A percentile compares a stretch with the other conserved stretches of the same genome.
phyloP scores from a whole-genome alignment of 345 rosid genomes.

The Rhodamnia argentea region DNA sequence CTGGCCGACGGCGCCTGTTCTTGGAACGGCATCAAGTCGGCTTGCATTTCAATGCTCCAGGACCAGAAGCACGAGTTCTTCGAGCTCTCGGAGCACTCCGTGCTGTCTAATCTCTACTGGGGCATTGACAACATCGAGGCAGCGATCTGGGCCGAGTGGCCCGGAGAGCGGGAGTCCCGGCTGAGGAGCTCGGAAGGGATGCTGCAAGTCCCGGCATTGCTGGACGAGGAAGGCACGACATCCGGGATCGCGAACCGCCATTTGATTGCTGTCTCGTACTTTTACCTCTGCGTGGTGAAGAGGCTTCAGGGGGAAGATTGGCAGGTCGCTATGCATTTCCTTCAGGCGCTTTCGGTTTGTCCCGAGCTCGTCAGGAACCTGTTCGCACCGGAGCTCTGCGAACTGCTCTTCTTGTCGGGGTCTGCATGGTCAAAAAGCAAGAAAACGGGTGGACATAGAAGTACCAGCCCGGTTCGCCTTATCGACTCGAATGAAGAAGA shows the following conservation, averaged over 20 bases:
- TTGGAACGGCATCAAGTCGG: slow-evolving; percentile 30
- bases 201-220: slow-evolving; percentile 90
- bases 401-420: slow-evolving; percentile 24
- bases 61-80: slow-evolving; percentile 27
- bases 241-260: slow-evolving; percentile 51
- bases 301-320: slow-evolving; percentile 52
- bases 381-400: slow-evolving; percentile 41
- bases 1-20: slow-evolving; percentile 7
- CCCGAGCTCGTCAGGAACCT: slow-evolving; percentile 34
- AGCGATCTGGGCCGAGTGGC: slow-evolving; percentile 24
- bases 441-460: neutral
- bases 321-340: slow-evolving; percentile 66
- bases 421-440: slow-evolving; percentile 1
- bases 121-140: slow-evolving; percentile 57
- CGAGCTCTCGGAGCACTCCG: slow-evolving; percentile 57
- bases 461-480: neutral
- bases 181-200: slow-evolving; percentile 50
- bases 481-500: neutral
- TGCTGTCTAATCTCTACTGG: slow-evolving; percentile 68
- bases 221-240: slow-evolving; percentile 57
- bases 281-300: slow-evolving; percentile 47
- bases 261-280: slow-evolving; percentile 33
- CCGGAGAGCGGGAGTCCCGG: slow-evolving; percentile 19
- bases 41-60: slow-evolving; percentile 32
- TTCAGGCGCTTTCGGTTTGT: slow-evolving; percentile 53